Evolutionary conservation across 768 basidiomycete species (phyloP).

Genomic region (Psilocybe tampanensis): DNA sequence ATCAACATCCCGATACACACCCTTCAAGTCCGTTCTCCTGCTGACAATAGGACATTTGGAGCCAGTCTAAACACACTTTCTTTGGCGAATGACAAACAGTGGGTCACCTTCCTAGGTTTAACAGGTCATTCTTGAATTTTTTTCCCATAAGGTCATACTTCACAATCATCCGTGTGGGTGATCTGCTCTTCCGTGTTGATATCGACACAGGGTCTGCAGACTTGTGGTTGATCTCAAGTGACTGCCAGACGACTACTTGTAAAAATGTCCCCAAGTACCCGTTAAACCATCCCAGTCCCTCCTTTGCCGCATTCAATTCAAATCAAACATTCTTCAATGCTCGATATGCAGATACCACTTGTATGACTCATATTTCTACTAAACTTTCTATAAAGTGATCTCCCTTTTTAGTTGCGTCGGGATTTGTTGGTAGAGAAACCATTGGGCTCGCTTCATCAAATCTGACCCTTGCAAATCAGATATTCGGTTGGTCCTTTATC

Average conservation of each 20-base stretch:
- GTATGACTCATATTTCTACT: slow-evolving; percentile 40
- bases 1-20: slow-evolving; percentile 32
- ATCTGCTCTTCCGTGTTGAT: slow-evolving; percentile 66
- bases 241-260: slow-evolving; percentile 59
- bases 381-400: neutral
- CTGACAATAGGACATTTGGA: slow-evolving; percentile 30
- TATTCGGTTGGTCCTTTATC: slow-evolving; percentile 56
- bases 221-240: slow-evolving; percentile 71
- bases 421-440: slow-evolving; percentile 72
- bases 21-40: slow-evolving; percentile 21
- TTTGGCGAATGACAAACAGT: slow-evolving; percentile 49
- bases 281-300: slow-evolving; percentile 62
- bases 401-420: slow-evolving; percentile 53
- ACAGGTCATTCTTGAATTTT: neutral
- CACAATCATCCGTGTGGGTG: slow-evolving; percentile 58
- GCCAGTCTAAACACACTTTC: slow-evolving; percentile 47
- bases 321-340: slow-evolving; percentile 64
- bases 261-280: slow-evolving; percentile 69
- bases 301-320: slow-evolving; percentile 60
- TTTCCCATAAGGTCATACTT: slow-evolving; percentile 62
- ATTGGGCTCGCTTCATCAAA: slow-evolving; percentile 51
- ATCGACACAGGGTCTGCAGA: slow-evolving; percentile 78
- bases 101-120: slow-evolving; percentile 19
- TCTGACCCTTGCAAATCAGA: slow-evolving; percentile 60
- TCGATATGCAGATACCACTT: slow-evolving; percentile 68